A percentile compares a stretch with the other conserved stretches of the same genome.
These are phyloP conservation scores for Apiotrichum laibachii DNA, from an alignment of 1,284 basidiomycete genomes.

Conservation along the genomic window DNA sequence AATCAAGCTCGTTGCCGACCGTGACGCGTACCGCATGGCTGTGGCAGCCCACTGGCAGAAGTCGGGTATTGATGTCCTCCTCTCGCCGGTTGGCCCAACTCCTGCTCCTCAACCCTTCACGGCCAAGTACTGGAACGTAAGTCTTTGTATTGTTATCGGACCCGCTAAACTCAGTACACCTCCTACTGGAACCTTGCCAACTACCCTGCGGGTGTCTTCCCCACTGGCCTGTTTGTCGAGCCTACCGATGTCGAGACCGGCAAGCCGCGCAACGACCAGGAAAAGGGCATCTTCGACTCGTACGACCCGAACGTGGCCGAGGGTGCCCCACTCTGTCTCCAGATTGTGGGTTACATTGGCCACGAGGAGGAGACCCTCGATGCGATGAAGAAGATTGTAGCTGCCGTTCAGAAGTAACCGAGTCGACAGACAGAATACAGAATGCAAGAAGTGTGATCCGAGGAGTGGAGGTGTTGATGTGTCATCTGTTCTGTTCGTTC, in stretches of 20 bases:
- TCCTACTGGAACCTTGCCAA: slow-evolving; percentile 67
- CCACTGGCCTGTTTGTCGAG: slow-evolving; percentile 62
- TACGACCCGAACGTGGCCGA: slow-evolving; percentile 17
- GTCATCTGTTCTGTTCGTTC: too few relatives aligned
- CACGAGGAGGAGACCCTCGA: slow-evolving; percentile 16
- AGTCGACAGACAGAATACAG: too few relatives aligned
- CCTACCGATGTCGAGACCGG: slow-evolving; percentile 37
- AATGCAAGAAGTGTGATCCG: too few relatives aligned
- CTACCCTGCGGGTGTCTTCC: slow-evolving; percentile 64
- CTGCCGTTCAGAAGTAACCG: neutral
- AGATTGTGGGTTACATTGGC: slow-evolving; percentile 17
- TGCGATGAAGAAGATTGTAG: neutral
- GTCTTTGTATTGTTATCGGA: neutral
- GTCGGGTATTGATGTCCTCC: slow-evolving; percentile 39
- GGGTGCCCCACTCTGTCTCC: slow-evolving; percentile 16
- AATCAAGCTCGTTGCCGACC: slow-evolving; percentile 27
- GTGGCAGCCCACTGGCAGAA: slow-evolving; percentile 31
- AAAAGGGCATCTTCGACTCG: slow-evolving; percentile 28
- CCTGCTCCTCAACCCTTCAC: slow-evolving; percentile 40
- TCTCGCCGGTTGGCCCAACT: slow-evolving; percentile 38
- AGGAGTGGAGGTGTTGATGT: too few relatives aligned
- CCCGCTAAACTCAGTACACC: slow-evolving; percentile 54
- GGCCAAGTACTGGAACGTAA: slow-evolving; percentile 34
- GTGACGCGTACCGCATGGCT: slow-evolving; percentile 34
- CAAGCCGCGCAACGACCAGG: slow-evolving; percentile 54